A percentile compares a stretch with the other conserved stretches of the same genome.
These are phyloP conservation scores for Lipomyces anomalus DNA, from an alignment of 805 yeast genomes.

Conservation along the genomic window DNA sequence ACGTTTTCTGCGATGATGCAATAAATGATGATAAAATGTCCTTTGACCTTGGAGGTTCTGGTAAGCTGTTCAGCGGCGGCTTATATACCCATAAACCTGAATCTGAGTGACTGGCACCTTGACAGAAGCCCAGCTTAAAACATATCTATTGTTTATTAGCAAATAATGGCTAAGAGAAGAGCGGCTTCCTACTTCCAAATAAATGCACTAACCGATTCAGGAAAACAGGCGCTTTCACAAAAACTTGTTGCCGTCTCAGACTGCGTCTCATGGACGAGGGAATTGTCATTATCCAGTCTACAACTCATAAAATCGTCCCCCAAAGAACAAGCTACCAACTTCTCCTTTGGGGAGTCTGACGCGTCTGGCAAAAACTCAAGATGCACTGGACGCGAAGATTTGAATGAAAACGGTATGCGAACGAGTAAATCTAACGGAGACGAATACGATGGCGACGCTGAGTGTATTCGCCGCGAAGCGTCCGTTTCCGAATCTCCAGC, in stretches of 20 bases:
- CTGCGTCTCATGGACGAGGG: neutral
- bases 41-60: constrained; percentile 16
- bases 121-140: constrained; percentile 16
- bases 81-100: constrained; percentile 15
- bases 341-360: neutral
- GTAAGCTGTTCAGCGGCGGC: constrained; percentile 16
- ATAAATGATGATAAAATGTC: constrained; percentile 17
- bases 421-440: too few species aligned
- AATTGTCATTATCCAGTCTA: constrained; percentile 1
- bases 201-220: constrained; percentile 6
- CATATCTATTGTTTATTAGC: constrained; percentile 6
- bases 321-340: constrained; percentile 9
- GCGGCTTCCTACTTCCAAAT: neutral
- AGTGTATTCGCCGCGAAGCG: too few species aligned
- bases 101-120: neutral
- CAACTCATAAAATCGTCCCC: constrained; percentile 24
- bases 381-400: too few species aligned
- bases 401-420: too few species aligned
- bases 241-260: constrained; percentile 10
- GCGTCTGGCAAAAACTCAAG: too few species aligned
- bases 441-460: constrained; percentile 9
- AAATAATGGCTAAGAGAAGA: neutral
- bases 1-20: constrained; percentile 21
- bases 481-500: constrained; percentile 1
- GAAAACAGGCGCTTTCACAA: constrained; percentile 9